Base-by-base conservation (phyloP, 495 filamentous ascomycete genomes). In the Tetracladium setigerum region DNA sequence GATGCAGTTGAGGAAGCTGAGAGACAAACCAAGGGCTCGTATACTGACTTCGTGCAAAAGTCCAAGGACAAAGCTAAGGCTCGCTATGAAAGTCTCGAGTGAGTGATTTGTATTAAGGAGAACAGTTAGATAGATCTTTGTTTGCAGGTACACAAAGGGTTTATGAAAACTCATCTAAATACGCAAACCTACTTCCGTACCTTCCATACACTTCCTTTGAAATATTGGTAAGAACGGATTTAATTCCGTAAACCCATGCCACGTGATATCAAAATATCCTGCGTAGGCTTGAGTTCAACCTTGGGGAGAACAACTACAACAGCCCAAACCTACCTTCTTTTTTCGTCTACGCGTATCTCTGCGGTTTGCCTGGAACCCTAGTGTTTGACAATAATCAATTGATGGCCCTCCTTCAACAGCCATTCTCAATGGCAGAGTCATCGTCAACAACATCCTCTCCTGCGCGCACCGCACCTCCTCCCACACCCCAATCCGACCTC, bases 1-100 rank as follows among this genome's bases (percentile, higher is more conserved):
- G 89, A 95, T 65, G 90, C 91, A 16, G 70, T 67, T 16, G 82
- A 89, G 56, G 87, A 90, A 65, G 89, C 86, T 1, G 77, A 76
- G 36, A 71, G 86, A 39, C 82, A 83, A 53, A 90, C 87, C 0
- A 72, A 75, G 46, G 74, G 78, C 9, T 73, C 76, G 15, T 87
- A 86, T 56, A 71, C 73, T 1, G 85, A 84, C 39, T 95, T 91
- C 58, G 62, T 90, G 38, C 80, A 83, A 57, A 84, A 82, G 68
- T 86, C 84, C 12, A 86, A 76, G 57, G 84, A 92, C 41, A 80
- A 77, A 59, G 89, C 89, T 1, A 82, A 86, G 58, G 82, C 89
- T 57, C 71, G 89, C 34, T 95, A 82, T 60, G 83, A 87, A 54
- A 59, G 56, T 45, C 38, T 59, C 11, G 49, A 32, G 17, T 58